Percentiles rank a stretch among this genome's conserved stretches.
phyloP scores from a whole-genome alignment of 2,329 filamentous ascomycete species.

The Kalmusia sp. region DNA sequence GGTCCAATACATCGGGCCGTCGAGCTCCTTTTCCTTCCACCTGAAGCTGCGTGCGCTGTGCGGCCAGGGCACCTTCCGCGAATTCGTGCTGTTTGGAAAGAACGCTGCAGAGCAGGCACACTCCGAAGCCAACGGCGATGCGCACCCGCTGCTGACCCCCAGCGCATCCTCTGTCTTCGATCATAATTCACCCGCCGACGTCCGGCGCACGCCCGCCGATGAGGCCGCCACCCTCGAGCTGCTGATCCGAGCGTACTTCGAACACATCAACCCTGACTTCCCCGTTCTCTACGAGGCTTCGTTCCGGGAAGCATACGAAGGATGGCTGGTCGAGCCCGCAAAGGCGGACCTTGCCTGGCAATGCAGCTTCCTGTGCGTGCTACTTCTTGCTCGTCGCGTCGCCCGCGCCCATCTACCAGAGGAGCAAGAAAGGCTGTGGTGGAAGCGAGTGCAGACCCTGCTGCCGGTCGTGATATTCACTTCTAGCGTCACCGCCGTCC shows the following conservation, averaged over 20 bases:
- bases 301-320: conserved; percentile 51
- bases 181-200: conserved; percentile 30
- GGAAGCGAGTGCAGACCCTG: conserved; percentile 49
- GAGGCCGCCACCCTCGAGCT: conserved; percentile 36
- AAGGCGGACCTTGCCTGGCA: conserved; percentile 50
- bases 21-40: conserved; percentile 53
- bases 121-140: conserved; percentile 25
- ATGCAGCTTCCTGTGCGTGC: conserved; percentile 51
- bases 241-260: conserved; percentile 51
- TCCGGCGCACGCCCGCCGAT: conserved; percentile 16
- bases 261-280: conserved; percentile 51
- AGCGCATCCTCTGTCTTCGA: conserved; percentile 27
- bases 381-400: conserved; percentile 49
- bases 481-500: conserved; percentile 51
- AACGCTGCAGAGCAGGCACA: conserved; percentile 46
- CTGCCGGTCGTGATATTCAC: conserved; percentile 53
- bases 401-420: conserved; percentile 41
- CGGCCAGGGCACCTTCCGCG: conserved; percentile 37
- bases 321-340: conserved; percentile 37
- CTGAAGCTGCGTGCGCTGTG: conserved; percentile 50
- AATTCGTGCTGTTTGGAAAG: conserved; percentile 51
- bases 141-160: conserved; percentile 26
- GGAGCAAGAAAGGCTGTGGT: conserved; percentile 51
- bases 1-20: conserved; percentile 53
- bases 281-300: conserved; percentile 53